These are phyloP conservation scores for Neocatenulostroma microsporum DNA, from an alignment of 2,329 filamentous ascomycete genomes.

Conservation along the genomic window DNA sequence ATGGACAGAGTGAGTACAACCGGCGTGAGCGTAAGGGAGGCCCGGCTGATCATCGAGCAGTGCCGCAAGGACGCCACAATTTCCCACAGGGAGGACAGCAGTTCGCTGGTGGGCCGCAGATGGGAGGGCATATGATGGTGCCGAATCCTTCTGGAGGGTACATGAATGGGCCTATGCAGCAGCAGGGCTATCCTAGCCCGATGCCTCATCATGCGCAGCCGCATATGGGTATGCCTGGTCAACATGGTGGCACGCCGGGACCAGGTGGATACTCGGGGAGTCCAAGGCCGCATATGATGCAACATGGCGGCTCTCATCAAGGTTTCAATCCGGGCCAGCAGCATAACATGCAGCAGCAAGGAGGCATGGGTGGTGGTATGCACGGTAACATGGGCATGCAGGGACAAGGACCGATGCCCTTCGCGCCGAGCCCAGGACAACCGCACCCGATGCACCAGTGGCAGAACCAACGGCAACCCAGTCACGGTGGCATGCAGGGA, in stretches of 20 bases:
- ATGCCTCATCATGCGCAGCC: slow-evolving; percentile 58
- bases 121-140: slow-evolving; percentile 14
- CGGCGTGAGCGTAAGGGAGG: too few relatives aligned
- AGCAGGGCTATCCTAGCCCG: slow-evolving; percentile 63
- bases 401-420: slow-evolving; percentile 6
- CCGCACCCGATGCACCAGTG: slow-evolving; percentile 22
- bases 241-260: slow-evolving; percentile 15
- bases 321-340: slow-evolving; percentile 46
- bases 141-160: slow-evolving; percentile 44
- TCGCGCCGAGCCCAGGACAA: slow-evolving; percentile 2
- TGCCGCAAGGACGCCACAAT: too few relatives aligned
- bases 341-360: slow-evolving; percentile 6
- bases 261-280: slow-evolving; percentile 68
- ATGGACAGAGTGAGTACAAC: too few relatives aligned
- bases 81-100: too few relatives aligned
- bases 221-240: slow-evolving; percentile 26
- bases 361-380: too few relatives aligned
- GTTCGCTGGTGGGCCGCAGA: too few relatives aligned
- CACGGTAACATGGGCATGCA: slow-evolving; percentile 6
- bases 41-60: too few relatives aligned
- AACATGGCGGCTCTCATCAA: slow-evolving; percentile 86
- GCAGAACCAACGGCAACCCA: slow-evolving; percentile 14
- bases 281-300: slow-evolving; percentile 85
- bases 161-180: slow-evolving; percentile 59
- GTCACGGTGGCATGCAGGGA: slow-evolving; percentile 17